phyloP scores from a whole-genome alignment of 108 stramenopile species.

The Skeletonema tropicum region DNA sequence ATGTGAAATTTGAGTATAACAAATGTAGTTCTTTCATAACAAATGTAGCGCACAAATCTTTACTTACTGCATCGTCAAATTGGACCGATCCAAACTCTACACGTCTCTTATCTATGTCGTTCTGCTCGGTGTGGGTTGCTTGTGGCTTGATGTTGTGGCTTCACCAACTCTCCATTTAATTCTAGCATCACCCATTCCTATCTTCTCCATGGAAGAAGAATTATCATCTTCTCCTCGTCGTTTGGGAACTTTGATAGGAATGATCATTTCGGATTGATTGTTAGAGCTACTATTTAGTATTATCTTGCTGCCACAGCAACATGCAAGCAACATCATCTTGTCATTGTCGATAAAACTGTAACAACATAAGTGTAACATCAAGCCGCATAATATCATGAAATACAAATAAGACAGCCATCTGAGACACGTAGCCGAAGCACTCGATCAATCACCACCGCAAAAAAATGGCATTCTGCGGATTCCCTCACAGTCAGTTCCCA shows the following conservation, averaged over 20 bases:
- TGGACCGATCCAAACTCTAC: slow-evolving; percentile 65
- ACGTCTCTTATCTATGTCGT: slow-evolving; percentile 24
- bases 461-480: not conserved
- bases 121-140: not conserved
- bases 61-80: slow-evolving; percentile 47
- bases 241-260: slow-evolving; percentile 34
- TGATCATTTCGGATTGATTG: slow-evolving; percentile 25
- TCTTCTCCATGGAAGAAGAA: slow-evolving; percentile 15
- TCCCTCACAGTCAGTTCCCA: not conserved
- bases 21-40: not conserved
- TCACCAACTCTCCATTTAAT: slow-evolving; percentile 72
- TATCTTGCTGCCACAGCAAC: too few species aligned
- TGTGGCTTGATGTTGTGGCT: slow-evolving; percentile 50
- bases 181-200: slow-evolving; percentile 78
- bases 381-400: too few species aligned
- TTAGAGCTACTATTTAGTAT: too few species aligned
- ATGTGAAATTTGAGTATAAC: slow-evolving; percentile 11
- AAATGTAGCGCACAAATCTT: not conserved
- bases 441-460: not conserved
- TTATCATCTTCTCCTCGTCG: not conserved
- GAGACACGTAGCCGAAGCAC: too few species aligned
- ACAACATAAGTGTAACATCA: too few species aligned
- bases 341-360: too few species aligned
- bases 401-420: too few species aligned
- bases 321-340: too few species aligned